phyloP scores from a whole-genome alignment of 83 land plant species.

The Picea engelmannii region DNA sequence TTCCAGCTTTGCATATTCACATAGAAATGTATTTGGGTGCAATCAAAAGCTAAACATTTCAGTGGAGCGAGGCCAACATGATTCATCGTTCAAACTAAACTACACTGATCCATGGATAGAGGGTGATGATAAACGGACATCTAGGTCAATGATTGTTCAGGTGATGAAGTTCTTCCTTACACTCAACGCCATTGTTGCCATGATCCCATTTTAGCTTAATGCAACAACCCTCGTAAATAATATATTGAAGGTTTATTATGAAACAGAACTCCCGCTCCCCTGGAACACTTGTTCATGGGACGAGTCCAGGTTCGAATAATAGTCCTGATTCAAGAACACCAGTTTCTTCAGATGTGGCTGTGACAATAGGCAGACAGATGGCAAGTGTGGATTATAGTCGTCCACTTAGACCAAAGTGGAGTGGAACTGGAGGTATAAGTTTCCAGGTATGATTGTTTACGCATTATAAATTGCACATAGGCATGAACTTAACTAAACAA shows the following conservation, averaged over 20 bases:
- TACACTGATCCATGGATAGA: conserved; percentile 99
- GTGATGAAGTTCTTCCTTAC: conserved; percentile 25
- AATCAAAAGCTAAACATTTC: conserved; percentile 94
- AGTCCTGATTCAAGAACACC: conserved; percentile 31
- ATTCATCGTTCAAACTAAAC: conserved; percentile 89
- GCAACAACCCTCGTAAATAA: background rate
- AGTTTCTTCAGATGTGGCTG: conserved; percentile 50
- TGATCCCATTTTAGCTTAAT: background rate
- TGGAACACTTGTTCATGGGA: conserved; percentile 87
- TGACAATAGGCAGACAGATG: conserved; percentile 84
- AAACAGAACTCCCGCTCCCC: conserved; percentile 90
- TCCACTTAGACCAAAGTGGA: conserved; percentile 95
- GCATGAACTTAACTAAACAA: no score
- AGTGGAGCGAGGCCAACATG: conserved; percentile 92
- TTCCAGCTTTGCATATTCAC: conserved; percentile 97
- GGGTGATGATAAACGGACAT: conserved; percentile 97
- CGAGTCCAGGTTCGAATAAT: background rate
- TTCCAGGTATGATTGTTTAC: conserved; percentile 72
- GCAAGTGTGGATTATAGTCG: conserved; percentile 92
- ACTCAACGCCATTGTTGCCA: background rate
- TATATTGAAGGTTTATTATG: background rate
- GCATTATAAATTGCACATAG: background rate
- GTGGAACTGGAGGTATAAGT: conserved; percentile 90
- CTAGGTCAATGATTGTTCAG: conserved; percentile 87
- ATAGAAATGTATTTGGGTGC: conserved; percentile 91